Base-by-base conservation (phyloP, 352 stramenopile species). In the Phytophthora meadii region DNA sequence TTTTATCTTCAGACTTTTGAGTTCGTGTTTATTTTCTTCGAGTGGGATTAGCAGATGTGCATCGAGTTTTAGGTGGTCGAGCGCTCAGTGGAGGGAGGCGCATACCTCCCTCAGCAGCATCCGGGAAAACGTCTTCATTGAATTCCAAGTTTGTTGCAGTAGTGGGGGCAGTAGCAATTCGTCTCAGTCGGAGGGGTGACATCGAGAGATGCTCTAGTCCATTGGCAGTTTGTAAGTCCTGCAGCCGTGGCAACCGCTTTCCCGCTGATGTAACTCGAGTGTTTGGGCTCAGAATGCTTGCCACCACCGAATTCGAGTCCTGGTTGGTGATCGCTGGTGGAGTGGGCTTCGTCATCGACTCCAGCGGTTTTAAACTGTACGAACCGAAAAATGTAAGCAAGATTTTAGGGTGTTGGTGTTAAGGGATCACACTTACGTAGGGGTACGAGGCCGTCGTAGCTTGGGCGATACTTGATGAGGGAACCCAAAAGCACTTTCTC, bases 81-180 rank as follows among this genome's bases (percentile, higher is more conserved):
- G 70, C 68, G 40, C 68, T 83, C 6, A 88, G 51, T 17, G 82
- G 80, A 4, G 82, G 82, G 7, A 90, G 56, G 30, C 81, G 83
- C 30, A 84, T 44, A 30, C 27, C 27, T 22, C 22, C 22, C 22
- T 22, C 22, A 7, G 27, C 6, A 8, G 73, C 76, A 10, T 67
- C 61, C 0, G 66, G 66, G 34, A 70, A 67, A 5, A 74, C 32
- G 25, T 73, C 63, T 45, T 57, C 25, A 0, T 54, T 48, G 12
- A 37, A 36, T 11, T 77, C 60, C 7, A 67, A 44, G 28, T 65
- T 73, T 11, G 36, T 70, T 48, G 39, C 55, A 8, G 67, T 22
- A 3, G 69, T 65, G 15, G 76, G 75, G 2, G 74, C 82, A 1
- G 78, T 88, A 8, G 76, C 79, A 7, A 82, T 82, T 2, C 76